Base-by-base conservation (phyloP, 345 rosid genomes). In the Reutealis trisperma region DNA sequence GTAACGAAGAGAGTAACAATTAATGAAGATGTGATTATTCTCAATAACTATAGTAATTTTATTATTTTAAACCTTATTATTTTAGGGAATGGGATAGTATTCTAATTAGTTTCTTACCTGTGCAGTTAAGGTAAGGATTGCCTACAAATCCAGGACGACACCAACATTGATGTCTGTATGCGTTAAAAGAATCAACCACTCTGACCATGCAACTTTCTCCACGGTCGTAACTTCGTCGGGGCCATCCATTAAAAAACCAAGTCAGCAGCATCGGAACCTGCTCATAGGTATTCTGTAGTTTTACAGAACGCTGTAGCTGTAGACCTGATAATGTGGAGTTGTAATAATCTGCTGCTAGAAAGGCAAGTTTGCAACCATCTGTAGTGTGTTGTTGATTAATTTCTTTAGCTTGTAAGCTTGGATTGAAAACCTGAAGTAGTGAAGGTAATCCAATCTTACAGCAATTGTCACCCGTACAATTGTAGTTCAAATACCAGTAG, bases 151-250 rank as follows among this genome's bases (percentile, higher is more conserved):
- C 45, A 15, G 8, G 0, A 0, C 0, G 0, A 18, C 58, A 68
- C 5, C 0, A 37, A 34, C 41, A 37, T 37, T 37, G 41, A n/a
- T n/a, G n/a, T n/a, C n/a, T n/a, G n/a, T n/a, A n/a, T n/a, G n/a
- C 41, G 6, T 5, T 37, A 5, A 34, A 34, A 34, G 37, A 34
- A 1, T 34, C 37, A 34, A 5, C 4, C 6, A 0, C 18, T 3
- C 30, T n/a, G n/a, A n/a, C n/a, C n/a, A n/a, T n/a, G 55, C 54
- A 67, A n/a, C n/a, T n/a, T n/a, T 24, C 0, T 0, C 0, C 8
- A 0, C 2, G 0, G 8, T 22, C 5, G 6, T 14, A 0, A 1
- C 6, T 14, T 0, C 1, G 0, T 0, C 2, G 13, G 3, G 5
- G 6, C 13, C 3, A 16, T 2, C 8, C 9, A 24, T 8, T 14